A percentile compares a stretch with the other conserved stretches of the same genome.
These are phyloP conservation scores for Saccharomycopsis malanga DNA, from an alignment of 805 yeast species.

Conservation along the genomic window DNA sequence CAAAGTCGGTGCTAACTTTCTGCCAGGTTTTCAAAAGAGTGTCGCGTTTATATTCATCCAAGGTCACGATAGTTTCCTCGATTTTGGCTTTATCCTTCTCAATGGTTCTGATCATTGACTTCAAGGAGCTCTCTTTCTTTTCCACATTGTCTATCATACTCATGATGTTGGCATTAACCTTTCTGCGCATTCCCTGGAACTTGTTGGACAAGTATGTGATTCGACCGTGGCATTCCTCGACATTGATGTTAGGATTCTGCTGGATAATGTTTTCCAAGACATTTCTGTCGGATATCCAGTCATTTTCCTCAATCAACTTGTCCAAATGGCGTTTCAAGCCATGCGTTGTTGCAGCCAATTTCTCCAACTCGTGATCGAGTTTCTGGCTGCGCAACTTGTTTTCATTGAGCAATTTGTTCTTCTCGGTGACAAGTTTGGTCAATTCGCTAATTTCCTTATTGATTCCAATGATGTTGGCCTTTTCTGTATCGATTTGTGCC, in stretches of 20 bases:
- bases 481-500: slow-evolving; percentile 45
- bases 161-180: slow-evolving; percentile 82
- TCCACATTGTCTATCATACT: slow-evolving; percentile 87
- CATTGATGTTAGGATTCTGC: slow-evolving; percentile 55
- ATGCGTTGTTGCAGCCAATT: slow-evolving; percentile 34
- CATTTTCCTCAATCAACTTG: slow-evolving; percentile 45
- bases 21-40: slow-evolving; percentile 80
- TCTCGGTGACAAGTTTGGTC: slow-evolving; percentile 38
- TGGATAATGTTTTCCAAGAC: slow-evolving; percentile 49
- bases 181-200: slow-evolving; percentile 64
- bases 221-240: slow-evolving; percentile 55
- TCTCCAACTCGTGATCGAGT: slow-evolving; percentile 48
- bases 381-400: slow-evolving; percentile 47
- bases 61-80: slow-evolving; percentile 74
- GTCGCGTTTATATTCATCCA: slow-evolving; percentile 78
- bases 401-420: slow-evolving; percentile 35
- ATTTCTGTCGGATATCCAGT: slow-evolving; percentile 68
- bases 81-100: slow-evolving; percentile 86
- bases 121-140: slow-evolving; percentile 72
- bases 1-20: slow-evolving; percentile 84
- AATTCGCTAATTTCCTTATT: slow-evolving; percentile 71
- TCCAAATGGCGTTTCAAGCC: slow-evolving; percentile 36
- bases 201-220: slow-evolving; percentile 49
- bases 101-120: slow-evolving; percentile 75
- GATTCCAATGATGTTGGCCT: slow-evolving; percentile 53